Conservation (phyloP, 140 eudicot species). For the Ambrosia hybrid region DNA sequence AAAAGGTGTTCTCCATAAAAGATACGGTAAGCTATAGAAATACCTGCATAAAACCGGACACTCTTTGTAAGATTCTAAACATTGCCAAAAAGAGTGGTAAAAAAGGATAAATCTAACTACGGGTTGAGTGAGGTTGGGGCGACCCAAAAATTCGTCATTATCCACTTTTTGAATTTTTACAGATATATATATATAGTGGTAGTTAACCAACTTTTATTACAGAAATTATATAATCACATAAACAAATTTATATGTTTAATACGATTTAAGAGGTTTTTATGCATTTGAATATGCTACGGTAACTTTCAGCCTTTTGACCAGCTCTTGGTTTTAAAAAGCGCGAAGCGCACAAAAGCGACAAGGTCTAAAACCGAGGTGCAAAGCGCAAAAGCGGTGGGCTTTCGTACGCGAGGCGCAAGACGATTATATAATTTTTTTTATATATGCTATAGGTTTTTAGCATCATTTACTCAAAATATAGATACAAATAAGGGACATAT, state of each 20-base stretch:
- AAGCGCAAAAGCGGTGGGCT: no score
- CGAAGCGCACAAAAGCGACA: no score
- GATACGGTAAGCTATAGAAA: constrained; percentile 79
- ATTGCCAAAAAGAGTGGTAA: not conserved
- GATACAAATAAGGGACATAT: no score
- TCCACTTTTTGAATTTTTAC: not conserved
- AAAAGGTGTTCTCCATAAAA: constrained; percentile 80
- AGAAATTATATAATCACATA: not conserved
- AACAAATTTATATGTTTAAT: not conserved
- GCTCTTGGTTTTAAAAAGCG: no score
- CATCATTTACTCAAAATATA: no score
- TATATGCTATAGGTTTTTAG: no score
- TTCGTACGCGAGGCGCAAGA: no score
- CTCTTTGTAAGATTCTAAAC: not conserved
- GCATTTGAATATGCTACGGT: not conserved
- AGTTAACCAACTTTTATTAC: not conserved
- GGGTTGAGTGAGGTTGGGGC: not conserved
- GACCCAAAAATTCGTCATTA: not conserved
- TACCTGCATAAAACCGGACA: constrained; percentile 53
- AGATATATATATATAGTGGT: not conserved
- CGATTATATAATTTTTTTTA: no score
- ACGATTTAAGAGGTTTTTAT: not conserved
- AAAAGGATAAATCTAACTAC: not conserved
- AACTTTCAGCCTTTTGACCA: no score
- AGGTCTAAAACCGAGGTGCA: no score